These are phyloP conservation scores for Paramecium biaurelia DNA, from an alignment of 73 alveolate genomes.

Conservation along the genomic window DNA sequence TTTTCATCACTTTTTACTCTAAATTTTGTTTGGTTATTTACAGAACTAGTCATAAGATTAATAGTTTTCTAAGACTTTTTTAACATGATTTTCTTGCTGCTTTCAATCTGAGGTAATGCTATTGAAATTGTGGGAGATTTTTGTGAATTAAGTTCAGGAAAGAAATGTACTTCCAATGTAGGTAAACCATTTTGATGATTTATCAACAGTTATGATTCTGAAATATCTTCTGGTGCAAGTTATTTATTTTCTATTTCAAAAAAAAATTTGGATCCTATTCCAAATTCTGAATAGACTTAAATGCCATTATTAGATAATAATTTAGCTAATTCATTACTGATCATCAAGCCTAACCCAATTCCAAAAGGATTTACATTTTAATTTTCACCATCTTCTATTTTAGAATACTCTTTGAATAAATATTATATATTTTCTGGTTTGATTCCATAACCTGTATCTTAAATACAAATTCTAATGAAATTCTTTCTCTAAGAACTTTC, in stretches of 20 bases:
- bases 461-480: background rate
- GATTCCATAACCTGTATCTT: slow-evolving; percentile 59
- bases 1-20: background rate
- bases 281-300: slow-evolving; percentile 39
- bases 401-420: slow-evolving; percentile 4
- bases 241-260: slow-evolving; percentile 24
- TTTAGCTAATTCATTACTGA: slow-evolving; percentile 43
- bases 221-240: background rate
- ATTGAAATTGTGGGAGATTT: background rate
- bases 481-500: background rate
- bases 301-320: slow-evolving; percentile 26
- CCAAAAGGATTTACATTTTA: slow-evolving; percentile 33
- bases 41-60: background rate
- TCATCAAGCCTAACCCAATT: slow-evolving; percentile 39
- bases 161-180: background rate
- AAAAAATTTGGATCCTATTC: background rate
- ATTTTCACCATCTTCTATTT: slow-evolving; percentile 5
- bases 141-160: background rate
- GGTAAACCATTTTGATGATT: background rate
- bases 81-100: background rate
- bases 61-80: background rate
- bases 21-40: background rate
- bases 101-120: background rate
- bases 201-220: background rate
- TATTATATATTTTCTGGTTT: slow-evolving; percentile 44